A percentile compares a stretch with the other conserved stretches of the same genome.
Conservation (phyloP, 305 asterid species). For the Striga hermonthica region DNA sequence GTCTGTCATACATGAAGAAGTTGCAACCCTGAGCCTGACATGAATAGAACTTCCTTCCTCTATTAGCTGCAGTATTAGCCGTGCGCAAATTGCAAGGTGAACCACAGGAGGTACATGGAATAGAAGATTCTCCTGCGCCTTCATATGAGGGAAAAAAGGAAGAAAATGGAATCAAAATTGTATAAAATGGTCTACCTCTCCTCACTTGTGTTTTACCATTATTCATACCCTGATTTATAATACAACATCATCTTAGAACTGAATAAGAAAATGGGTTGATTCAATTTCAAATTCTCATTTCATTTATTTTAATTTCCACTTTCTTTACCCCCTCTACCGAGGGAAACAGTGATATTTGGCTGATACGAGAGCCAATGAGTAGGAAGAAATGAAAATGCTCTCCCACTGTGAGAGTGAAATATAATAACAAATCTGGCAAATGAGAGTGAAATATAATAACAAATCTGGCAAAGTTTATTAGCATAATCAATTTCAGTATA, state of each 20-base stretch:
- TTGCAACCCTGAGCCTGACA: slow-evolving; percentile 78
- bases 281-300: slow-evolving; percentile 15
- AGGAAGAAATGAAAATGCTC: not conserved
- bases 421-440: slow-evolving; percentile 8
- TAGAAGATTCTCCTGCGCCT: slow-evolving; percentile 66
- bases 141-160: slow-evolving; percentile 18
- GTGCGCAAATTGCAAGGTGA: slow-evolving; percentile 69
- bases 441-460: not conserved
- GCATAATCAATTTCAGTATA: slow-evolving; percentile 16
- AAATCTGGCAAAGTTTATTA: slow-evolving; percentile 5
- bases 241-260: not conserved
- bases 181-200: slow-evolving; percentile 21
- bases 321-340: slow-evolving; percentile 14
- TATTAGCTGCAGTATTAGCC: slow-evolving; percentile 77
- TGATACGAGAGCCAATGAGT: slow-evolving; percentile 22
- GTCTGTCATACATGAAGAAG: slow-evolving; percentile 75
- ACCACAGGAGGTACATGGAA: slow-evolving; percentile 78
- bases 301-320: slow-evolving; percentile 2
- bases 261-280: not conserved
- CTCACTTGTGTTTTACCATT: slow-evolving; percentile 15
- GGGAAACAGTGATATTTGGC: slow-evolving; percentile 10
- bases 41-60: slow-evolving; percentile 94
- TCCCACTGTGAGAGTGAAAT: not conserved
- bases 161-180: slow-evolving; percentile 7
- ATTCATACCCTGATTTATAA: slow-evolving; percentile 1